A percentile compares a stretch with the other conserved stretches of the same genome.
Evolutionary conservation across 441 rosid species (phyloP).

Genomic region (Viola pubescens): DNA sequence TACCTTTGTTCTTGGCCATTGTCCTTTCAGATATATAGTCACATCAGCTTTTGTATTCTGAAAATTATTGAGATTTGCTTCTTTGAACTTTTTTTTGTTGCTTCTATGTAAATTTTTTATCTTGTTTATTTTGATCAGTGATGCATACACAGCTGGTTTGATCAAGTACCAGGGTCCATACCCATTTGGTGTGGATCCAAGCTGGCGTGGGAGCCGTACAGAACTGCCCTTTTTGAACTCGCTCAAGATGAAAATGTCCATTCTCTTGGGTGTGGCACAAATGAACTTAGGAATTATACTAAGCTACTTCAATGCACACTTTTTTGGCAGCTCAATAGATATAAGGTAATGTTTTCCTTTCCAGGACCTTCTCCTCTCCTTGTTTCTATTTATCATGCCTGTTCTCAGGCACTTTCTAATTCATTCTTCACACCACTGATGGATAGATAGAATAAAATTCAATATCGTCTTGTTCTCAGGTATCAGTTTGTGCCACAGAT

Average conservation of each 20-base stretch:
- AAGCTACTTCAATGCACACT: constrained; percentile 87
- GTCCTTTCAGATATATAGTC: not conserved
- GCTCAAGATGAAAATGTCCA: constrained; percentile 98
- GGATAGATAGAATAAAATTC: constrained; percentile 18
- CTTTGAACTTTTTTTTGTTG: not conserved
- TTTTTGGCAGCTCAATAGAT: constrained; percentile 65
- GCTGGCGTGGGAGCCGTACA: constrained; percentile 98
- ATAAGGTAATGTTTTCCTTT: constrained; percentile 41
- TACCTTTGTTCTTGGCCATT: not conserved
- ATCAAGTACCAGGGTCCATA: constrained; percentile 70
- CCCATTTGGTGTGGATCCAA: constrained; percentile 97
- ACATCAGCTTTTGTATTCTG: not conserved
- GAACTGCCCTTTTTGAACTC: constrained; percentile 92
- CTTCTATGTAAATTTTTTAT: constrained; percentile 10
- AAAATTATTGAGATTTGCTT: constrained; percentile 4
- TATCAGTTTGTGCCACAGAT: constrained; percentile 94
- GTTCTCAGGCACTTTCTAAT: constrained; percentile 8
- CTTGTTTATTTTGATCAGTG: constrained; percentile 40
- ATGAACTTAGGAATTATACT: constrained; percentile 84
- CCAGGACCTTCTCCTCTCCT: not conserved
- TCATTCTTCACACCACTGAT: constrained; percentile 12
- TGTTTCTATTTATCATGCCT: not conserved
- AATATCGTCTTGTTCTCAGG: constrained; percentile 39
- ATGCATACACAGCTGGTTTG: constrained; percentile 65
- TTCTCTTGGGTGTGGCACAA: constrained; percentile 79